phyloP scores from a whole-genome alignment of 2,329 filamentous ascomycete species.

The Albifimbria verrucaria region DNA sequence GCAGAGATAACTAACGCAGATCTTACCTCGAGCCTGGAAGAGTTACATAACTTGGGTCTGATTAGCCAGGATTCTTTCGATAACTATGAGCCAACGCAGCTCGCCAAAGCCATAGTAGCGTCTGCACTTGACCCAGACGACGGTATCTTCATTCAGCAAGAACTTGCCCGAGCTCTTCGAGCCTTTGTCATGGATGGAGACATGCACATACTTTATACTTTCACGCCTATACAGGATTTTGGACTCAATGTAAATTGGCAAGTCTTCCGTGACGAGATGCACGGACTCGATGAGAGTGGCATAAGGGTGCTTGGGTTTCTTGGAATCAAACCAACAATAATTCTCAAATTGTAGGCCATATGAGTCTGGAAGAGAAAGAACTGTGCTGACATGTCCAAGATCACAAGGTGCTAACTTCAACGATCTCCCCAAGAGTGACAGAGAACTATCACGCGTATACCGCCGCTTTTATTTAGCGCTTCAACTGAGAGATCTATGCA shows the following conservation, averaged over 20 bases:
- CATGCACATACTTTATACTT: constrained; percentile 75
- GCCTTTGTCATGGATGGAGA: constrained; percentile 80
- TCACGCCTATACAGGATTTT: constrained; percentile 66
- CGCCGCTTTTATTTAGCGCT: constrained; percentile 71
- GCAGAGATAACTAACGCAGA: constrained; percentile 46
- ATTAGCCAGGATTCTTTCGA: constrained; percentile 46
- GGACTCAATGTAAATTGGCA: constrained; percentile 64
- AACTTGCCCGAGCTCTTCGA: constrained; percentile 62
- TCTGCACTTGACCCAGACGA: constrained; percentile 73
- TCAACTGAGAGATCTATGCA: constrained; percentile 75
- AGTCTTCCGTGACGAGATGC: constrained; percentile 68
- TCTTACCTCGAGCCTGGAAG: constrained; percentile 56
- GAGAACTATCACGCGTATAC: constrained; percentile 61
- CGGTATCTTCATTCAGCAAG: constrained; percentile 68
- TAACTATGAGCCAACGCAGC: constrained; percentile 57
- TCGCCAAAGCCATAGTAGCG: constrained; percentile 69
- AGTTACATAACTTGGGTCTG: constrained; percentile 54
- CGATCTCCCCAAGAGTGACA: constrained; percentile 59
- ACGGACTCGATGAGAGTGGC: constrained; percentile 67
- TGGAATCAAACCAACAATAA: constrained; percentile 62
- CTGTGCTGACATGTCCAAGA: constrained; percentile 37
- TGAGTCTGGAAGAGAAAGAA: background rate
- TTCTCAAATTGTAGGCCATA: constrained; percentile 60
- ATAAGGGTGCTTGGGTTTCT: constrained; percentile 65
- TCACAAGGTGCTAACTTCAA: constrained; percentile 64